Evolutionary conservation across 192 early-diverging fungal species (phyloP).

Genomic region (Powellomyces hirtus): DNA sequence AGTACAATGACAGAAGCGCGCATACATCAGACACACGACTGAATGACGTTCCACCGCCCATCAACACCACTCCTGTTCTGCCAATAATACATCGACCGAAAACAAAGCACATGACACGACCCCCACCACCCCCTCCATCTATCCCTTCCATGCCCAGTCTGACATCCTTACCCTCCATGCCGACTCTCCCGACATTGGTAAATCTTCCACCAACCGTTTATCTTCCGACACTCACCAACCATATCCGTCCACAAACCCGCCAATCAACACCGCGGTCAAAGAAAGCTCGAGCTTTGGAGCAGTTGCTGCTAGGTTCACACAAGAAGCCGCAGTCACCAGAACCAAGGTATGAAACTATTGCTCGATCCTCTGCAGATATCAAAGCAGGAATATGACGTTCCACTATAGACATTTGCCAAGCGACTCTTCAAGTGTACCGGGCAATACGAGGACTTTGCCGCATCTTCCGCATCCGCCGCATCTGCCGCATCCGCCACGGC

Average conservation of each 20-base stretch:
- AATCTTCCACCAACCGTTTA: background rate
- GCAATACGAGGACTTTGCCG: too few species aligned
- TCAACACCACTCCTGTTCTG: background rate
- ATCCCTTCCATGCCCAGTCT: background rate
- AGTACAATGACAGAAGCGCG: background rate
- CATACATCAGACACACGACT: too few species aligned
- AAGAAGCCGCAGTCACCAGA: background rate
- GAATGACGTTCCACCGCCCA: too few species aligned
- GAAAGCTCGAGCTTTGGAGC: background rate
- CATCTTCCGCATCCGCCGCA: too few species aligned
- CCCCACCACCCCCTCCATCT: background rate
- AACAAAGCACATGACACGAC: background rate
- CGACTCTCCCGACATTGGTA: background rate
- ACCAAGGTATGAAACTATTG: background rate
- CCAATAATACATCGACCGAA: background rate
- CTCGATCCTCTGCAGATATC: too few species aligned
- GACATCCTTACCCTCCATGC: background rate
- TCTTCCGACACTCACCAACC: background rate
- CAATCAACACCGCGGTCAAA: background rate
- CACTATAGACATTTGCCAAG: too few species aligned
- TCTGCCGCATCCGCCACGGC: background rate
- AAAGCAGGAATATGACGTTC: too few species aligned
- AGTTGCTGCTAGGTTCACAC: background rate
- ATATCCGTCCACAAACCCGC: conserved; percentile 1
- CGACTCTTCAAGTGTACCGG: too few species aligned